These are phyloP conservation scores for Samsoniella hepiali DNA, from an alignment of 2,329 filamentous ascomycete genomes.

Conservation along the genomic window DNA sequence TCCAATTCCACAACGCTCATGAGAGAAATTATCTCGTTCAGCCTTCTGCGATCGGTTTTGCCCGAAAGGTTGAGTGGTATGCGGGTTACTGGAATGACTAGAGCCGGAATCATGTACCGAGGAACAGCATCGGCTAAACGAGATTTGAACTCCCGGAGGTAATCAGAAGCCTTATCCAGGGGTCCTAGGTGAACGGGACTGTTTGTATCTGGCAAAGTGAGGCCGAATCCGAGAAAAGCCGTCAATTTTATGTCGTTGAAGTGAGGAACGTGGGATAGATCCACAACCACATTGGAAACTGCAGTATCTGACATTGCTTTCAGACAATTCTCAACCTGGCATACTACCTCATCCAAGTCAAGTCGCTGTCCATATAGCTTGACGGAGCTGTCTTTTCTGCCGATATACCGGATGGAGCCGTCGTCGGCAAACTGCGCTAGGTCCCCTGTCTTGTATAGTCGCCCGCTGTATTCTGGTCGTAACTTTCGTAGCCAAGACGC, in stretches of 20 bases:
- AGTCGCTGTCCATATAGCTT: slow-evolving; percentile 54
- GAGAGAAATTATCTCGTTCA: not conserved
- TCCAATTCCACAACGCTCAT: not conserved
- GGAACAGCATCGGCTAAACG: not conserved
- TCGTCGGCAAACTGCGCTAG: slow-evolving; percentile 38
- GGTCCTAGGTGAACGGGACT: not conserved
- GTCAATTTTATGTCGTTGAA: slow-evolving; percentile 1
- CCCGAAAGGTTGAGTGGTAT: slow-evolving; percentile 4
- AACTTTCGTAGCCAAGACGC: not conserved
- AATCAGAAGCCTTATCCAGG: not conserved
- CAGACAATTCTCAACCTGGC: slow-evolving; percentile 10
- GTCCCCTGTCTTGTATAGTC: slow-evolving; percentile 47
- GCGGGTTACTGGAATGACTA: not conserved
- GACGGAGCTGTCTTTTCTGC: slow-evolving; percentile 52
- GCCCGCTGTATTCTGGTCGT: slow-evolving; percentile 16
- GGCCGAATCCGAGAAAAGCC: not conserved
- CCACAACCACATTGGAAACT: not conserved
- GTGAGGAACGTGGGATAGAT: not conserved
- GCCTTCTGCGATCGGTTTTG: not conserved
- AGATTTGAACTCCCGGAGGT: not conserved
- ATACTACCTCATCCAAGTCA: slow-evolving; percentile 37
- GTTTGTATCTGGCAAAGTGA: not conserved
- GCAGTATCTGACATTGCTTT: not conserved
- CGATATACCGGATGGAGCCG: slow-evolving; percentile 39
- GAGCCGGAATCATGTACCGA: not conserved